Conservation (phyloP, 257 asterid genomes). For the Capsicum rhomboideum region DNA sequence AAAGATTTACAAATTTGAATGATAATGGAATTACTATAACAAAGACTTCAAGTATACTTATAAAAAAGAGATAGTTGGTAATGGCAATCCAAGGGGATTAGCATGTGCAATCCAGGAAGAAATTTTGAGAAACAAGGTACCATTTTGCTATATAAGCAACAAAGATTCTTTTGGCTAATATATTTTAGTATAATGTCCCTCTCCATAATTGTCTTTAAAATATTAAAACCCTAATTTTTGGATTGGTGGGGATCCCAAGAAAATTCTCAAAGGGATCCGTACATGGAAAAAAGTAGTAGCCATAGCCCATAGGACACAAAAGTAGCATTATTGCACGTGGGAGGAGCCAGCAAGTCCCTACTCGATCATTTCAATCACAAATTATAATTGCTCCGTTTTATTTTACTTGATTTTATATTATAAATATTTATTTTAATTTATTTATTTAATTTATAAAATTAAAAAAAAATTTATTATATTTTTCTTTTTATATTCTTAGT, state of each 20-base stretch:
- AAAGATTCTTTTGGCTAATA: conserved; percentile 36
- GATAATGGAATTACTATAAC: neutral
- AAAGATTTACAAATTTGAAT: neutral
- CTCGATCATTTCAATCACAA: conserved; percentile 3
- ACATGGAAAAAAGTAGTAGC: conserved; percentile 19
- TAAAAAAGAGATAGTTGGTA: neutral
- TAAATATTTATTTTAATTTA: too few relatives aligned
- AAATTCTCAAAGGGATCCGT: conserved; percentile 35
- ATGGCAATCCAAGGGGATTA: neutral
- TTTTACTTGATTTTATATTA: too few relatives aligned
- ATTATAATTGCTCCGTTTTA: neutral
- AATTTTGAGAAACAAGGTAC: conserved; percentile 26
- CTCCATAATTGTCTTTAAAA: conserved; percentile 11
- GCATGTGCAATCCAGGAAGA: conserved; percentile 45
- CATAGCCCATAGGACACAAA: conserved; percentile 6
- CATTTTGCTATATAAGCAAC: conserved; percentile 21
- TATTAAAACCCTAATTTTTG: neutral
- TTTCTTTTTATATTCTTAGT: too few relatives aligned
- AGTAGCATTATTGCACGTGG: conserved; percentile 55
- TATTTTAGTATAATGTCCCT: conserved; percentile 16
- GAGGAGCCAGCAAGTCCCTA: conserved; percentile 35
- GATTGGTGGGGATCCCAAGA: conserved; percentile 34
- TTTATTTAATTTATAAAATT: too few relatives aligned
- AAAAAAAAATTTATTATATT: too few relatives aligned
- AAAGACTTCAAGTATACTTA: neutral